phyloP scores from a whole-genome alignment of 345 rosid genomes.

The Capsella bursapastoris region DNA sequence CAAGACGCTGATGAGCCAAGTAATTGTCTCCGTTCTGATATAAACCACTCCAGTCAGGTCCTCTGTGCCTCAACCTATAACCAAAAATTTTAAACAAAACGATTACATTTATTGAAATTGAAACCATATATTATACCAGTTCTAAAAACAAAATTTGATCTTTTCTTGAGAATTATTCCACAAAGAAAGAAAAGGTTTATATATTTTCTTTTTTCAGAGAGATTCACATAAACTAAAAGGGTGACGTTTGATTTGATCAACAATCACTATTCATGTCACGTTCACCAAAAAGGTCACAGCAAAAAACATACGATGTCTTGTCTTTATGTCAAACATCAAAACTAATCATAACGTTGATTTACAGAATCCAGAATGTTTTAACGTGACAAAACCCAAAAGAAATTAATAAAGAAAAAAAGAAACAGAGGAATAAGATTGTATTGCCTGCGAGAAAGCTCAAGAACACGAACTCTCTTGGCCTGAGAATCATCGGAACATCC shows the following conservation, averaged over 20 bases:
- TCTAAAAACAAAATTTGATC: too few species aligned
- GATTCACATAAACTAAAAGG: slow-evolving; percentile 1
- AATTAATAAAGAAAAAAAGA: neutral
- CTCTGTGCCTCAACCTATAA: slow-evolving; percentile 89
- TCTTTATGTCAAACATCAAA: neutral
- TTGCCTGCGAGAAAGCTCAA: slow-evolving; percentile 99
- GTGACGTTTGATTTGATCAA: slow-evolving; percentile 14
- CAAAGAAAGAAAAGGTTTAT: slow-evolving; percentile 10
- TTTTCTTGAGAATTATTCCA: slow-evolving; percentile 9
- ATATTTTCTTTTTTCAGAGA: neutral
- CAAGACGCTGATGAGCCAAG: slow-evolving; percentile 90
- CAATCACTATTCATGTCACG: slow-evolving; percentile 25
- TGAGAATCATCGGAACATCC: slow-evolving; percentile 95
- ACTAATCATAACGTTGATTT: slow-evolving; percentile 10
- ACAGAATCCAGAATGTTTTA: neutral
- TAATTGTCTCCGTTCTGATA: slow-evolving; percentile 72
- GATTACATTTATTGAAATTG: neutral
- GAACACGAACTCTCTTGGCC: slow-evolving; percentile 93
- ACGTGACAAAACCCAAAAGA: neutral
- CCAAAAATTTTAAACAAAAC: neutral
- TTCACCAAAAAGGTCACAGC: neutral
- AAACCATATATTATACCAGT: neutral
- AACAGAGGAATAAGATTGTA: neutral
- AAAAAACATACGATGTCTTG: neutral
- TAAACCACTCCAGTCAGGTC: slow-evolving; percentile 99